phyloP scores from a whole-genome alignment of 2,329 filamentous ascomycete species.

The Diaporthe citriasiana region DNA sequence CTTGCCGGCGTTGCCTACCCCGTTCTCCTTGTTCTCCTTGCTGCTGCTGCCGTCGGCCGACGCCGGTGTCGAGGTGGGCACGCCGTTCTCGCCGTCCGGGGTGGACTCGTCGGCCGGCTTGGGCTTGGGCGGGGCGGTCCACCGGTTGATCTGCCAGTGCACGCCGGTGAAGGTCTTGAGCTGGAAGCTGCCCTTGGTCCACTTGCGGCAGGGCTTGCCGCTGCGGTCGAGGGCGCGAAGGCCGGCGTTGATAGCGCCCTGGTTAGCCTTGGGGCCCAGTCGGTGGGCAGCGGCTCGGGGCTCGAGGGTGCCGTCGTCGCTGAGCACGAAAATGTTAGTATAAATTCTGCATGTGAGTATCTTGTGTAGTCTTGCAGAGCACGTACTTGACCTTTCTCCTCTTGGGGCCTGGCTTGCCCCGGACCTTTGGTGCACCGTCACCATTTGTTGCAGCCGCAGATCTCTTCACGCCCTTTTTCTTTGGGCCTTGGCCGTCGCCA shows the following conservation, averaged over 20 bases:
- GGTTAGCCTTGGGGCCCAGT: slow-evolving; percentile 95
- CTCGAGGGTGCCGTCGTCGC: slow-evolving; percentile 75
- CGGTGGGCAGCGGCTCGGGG: slow-evolving; percentile 77
- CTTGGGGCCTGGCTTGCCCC: slow-evolving; percentile 94
- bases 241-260: slow-evolving; percentile 96
- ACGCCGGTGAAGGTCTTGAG: slow-evolving; percentile 95
- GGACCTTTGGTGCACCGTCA: slow-evolving; percentile 76
- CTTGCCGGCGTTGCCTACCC: slow-evolving; percentile 57
- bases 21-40: slow-evolving; percentile 76
- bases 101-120: slow-evolving; percentile 62
- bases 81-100: slow-evolving; percentile 63
- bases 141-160: slow-evolving; percentile 84
- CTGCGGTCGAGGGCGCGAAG: slow-evolving; percentile 93
- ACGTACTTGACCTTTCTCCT: slow-evolving; percentile 96
- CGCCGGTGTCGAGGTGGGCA: slow-evolving; percentile 60
- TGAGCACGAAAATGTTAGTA: slow-evolving; percentile 48
- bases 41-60: slow-evolving; percentile 66
- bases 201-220: slow-evolving; percentile 92
- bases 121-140: slow-evolving; percentile 80
- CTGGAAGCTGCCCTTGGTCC: slow-evolving; percentile 85
- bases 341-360: not conserved
- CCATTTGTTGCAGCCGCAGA: slow-evolving; percentile 76
- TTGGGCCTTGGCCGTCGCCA: slow-evolving; percentile 65
- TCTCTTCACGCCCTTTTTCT: slow-evolving; percentile 83
- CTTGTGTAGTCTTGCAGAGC: not conserved